Percentiles rank a stretch among this genome's conserved stretches.
These are phyloP conservation scores for Suillus decipiens DNA, from an alignment of 768 basidiomycete species.

Conservation along the genomic window DNA sequence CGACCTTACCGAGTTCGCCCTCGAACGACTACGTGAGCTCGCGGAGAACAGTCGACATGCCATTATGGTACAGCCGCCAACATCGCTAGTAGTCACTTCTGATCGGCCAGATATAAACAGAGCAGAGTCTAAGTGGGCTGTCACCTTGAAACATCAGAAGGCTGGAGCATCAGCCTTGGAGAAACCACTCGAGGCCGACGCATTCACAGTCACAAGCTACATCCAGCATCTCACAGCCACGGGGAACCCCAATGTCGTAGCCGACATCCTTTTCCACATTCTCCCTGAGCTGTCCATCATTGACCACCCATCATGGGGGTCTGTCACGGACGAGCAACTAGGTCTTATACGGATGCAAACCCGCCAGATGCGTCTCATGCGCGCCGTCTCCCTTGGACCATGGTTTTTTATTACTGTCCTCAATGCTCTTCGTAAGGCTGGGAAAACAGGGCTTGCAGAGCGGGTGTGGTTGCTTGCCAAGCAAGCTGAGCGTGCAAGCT, in stretches of 20 bases:
- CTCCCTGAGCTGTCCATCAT: conserved; percentile 53
- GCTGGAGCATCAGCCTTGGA: neutral
- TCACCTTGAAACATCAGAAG: neutral
- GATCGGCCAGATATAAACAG: neutral
- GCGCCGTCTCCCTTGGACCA: conserved; percentile 57
- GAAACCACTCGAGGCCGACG: conserved; percentile 36
- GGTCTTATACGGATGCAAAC: conserved; percentile 24
- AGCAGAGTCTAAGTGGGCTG: conserved; percentile 3
- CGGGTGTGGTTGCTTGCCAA: conserved; percentile 65
- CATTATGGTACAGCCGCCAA: conserved; percentile 22
- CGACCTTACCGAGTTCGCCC: conserved; percentile 41
- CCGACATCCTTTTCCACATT: conserved; percentile 49
- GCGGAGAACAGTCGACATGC: conserved; percentile 24
- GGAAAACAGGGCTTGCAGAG: conserved; percentile 55
- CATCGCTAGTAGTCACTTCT: conserved; percentile 1
- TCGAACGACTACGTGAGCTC: conserved; percentile 35
- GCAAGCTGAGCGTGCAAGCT: conserved; percentile 56
- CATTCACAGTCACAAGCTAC: conserved; percentile 51
- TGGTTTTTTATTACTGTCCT: conserved; percentile 59
- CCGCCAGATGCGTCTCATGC: conserved; percentile 36
- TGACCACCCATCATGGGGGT: conserved; percentile 42
- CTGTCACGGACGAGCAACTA: conserved; percentile 26
- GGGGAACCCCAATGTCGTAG: conserved; percentile 47
- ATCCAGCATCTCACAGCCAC: conserved; percentile 53
- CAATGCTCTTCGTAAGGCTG: conserved; percentile 58